Conservation (phyloP, 345 rosid species). For the Populus davidiana region DNA sequence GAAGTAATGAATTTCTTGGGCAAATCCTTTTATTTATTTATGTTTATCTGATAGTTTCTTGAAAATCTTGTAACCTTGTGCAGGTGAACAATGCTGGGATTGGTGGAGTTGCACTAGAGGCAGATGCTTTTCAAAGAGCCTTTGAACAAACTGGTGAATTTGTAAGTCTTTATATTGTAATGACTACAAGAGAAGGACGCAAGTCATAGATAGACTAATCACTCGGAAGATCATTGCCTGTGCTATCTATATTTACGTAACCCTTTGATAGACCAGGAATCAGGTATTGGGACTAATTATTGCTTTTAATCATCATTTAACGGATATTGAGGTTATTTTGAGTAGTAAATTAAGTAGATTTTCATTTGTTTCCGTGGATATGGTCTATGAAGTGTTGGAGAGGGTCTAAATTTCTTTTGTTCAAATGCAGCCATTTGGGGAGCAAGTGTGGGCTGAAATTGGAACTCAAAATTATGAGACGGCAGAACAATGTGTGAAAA, state of each 20-base stretch:
- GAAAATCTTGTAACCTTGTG: neutral
- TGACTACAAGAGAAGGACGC: neutral
- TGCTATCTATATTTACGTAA: neutral
- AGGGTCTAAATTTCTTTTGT: neutral
- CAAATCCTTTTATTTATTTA: no score
- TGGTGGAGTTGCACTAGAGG: slow-evolving; percentile 14
- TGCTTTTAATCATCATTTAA: neutral
- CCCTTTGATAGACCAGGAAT: neutral
- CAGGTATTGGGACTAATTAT: no score
- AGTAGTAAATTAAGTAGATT: neutral
- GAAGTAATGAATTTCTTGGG: neutral
- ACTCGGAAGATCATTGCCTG: neutral
- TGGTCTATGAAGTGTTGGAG: no score
- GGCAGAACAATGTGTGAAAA: slow-evolving; percentile 39
- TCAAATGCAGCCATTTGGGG: slow-evolving; percentile 14
- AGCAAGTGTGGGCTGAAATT: slow-evolving; percentile 21
- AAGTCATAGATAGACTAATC: neutral
- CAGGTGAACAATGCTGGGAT: slow-evolving; percentile 53
- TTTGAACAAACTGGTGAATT: slow-evolving; percentile 12
- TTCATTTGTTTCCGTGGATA: neutral
- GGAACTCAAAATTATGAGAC: slow-evolving; percentile 15
- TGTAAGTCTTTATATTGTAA: neutral
- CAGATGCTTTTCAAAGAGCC: slow-evolving; percentile 8
- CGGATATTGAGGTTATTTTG: neutral
- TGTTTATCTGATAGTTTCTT: neutral